These are phyloP conservation scores for Pichia manshurica DNA, from an alignment of 805 yeast genomes.

Conservation along the genomic window DNA sequence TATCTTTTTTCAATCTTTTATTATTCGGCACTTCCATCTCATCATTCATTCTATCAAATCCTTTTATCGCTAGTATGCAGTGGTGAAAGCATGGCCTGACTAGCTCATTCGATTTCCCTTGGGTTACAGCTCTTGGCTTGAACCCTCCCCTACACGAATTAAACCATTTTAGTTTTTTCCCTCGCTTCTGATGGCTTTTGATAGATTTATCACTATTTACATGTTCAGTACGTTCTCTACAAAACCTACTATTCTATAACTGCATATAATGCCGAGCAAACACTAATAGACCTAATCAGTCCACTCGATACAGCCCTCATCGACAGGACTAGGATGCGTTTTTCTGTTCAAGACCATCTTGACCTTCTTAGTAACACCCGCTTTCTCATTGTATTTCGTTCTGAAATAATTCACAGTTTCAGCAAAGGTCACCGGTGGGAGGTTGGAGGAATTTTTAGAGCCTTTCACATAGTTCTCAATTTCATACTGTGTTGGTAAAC, in stretches of 20 bases:
- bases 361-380: conserved; percentile 60
- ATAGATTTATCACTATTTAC: neutral
- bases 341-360: conserved; percentile 55
- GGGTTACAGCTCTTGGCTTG: no score
- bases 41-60: no score
- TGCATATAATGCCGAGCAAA: neutral
- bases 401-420: conserved; percentile 66
- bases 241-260: neutral
- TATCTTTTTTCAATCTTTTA: neutral
- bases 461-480: conserved; percentile 66
- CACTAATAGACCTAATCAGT: conserved; percentile 22
- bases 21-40: no score
- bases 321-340: conserved; percentile 39
- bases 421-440: conserved; percentile 51
- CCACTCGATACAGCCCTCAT: conserved; percentile 44
- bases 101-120: no score
- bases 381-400: conserved; percentile 42
- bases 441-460: conserved; percentile 50
- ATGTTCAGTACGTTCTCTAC: neutral
- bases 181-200: neutral
- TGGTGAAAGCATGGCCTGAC: no score
- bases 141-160: no score
- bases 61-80: no score
- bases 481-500: conserved; percentile 69
- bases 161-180: neutral